These are phyloP conservation scores for Kwoniella shivajii DNA, from an alignment of 1,284 basidiomycete species.

Conservation along the genomic window DNA sequence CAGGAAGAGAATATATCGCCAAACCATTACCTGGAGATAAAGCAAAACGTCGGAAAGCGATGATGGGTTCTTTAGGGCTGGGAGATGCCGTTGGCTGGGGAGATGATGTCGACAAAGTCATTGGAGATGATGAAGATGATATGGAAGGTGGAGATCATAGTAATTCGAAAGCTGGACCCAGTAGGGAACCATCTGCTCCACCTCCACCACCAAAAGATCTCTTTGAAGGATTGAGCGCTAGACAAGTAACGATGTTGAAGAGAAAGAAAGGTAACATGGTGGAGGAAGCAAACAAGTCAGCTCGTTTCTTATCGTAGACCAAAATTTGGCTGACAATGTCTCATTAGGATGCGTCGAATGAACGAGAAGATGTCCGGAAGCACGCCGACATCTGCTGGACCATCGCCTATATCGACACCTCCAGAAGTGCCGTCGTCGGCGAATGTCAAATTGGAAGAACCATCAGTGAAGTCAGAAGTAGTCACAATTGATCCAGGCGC, in stretches of 20 bases:
- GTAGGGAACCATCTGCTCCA: conserved; percentile 15
- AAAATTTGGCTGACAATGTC: not conserved
- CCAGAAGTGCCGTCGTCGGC: conserved; percentile 1
- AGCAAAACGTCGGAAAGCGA: conserved; percentile 48
- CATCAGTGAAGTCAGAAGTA: conserved; percentile 17
- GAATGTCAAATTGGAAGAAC: conserved; percentile 10
- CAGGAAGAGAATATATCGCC: conserved; percentile 48
- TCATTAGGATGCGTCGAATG: conserved; percentile 37
- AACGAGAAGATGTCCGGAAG: conserved; percentile 35
- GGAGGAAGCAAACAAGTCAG: conserved; percentile 50
- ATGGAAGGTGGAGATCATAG: conserved; percentile 24
- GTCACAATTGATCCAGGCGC: conserved; percentile 53
- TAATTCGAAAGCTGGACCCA: conserved; percentile 8
- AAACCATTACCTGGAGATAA: conserved; percentile 42
- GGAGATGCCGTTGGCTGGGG: conserved; percentile 46
- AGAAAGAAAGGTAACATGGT: conserved; percentile 52
- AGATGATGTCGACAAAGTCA: conserved; percentile 47
- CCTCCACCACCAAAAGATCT: conserved; percentile 36
- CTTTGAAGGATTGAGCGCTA: conserved; percentile 52
- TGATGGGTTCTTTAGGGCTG: conserved; percentile 50
- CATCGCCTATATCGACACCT: conserved; percentile 32
- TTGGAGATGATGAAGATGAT: conserved; percentile 43
- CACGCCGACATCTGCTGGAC: conserved; percentile 10
- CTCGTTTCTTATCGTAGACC: not conserved
- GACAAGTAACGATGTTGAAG: conserved; percentile 55